Evolutionary conservation across 202 grass and related monocot species (phyloP).

Genomic region (Brachypodium distachyon): DNA sequence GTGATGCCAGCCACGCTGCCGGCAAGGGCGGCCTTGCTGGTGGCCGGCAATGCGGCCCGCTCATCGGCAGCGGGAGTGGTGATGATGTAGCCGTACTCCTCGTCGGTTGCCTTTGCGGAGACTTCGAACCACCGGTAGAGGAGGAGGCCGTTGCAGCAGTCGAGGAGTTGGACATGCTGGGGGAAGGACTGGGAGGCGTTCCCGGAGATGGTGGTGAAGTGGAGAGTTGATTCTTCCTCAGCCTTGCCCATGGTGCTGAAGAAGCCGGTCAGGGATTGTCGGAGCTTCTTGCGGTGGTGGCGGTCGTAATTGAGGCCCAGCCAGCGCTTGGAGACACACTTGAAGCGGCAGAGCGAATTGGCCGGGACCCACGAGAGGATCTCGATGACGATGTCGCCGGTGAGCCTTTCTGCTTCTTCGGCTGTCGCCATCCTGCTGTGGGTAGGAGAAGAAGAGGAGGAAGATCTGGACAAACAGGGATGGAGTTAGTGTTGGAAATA

Average conservation of each 20-base stretch:
- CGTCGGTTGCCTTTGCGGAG: neutral
- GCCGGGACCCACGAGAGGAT: neutral
- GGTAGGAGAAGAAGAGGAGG: neutral
- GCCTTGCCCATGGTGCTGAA: neutral
- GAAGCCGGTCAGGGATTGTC: neutral
- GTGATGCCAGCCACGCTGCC: neutral
- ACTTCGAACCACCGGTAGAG: neutral
- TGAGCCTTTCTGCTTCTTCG: neutral
- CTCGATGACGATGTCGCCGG: neutral
- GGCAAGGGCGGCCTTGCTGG: neutral
- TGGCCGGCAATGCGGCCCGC: neutral
- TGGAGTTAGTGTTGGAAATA: no score
- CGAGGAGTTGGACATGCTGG: neutral
- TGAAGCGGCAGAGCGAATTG: neutral
- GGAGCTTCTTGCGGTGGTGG: neutral
- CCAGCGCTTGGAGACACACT: neutral
- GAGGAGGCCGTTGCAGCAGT: constrained; percentile 16
- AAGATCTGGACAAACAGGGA: neutral
- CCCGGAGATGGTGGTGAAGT: neutral
- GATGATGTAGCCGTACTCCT: neutral
- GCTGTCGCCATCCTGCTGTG: neutral
- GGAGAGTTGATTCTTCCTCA: neutral
- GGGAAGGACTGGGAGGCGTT: neutral
- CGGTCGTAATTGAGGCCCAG: neutral
- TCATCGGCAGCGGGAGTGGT: neutral